Conservation (phyloP, 2,329 filamentous ascomycete species). For the Sporothrix luriei region DNA sequence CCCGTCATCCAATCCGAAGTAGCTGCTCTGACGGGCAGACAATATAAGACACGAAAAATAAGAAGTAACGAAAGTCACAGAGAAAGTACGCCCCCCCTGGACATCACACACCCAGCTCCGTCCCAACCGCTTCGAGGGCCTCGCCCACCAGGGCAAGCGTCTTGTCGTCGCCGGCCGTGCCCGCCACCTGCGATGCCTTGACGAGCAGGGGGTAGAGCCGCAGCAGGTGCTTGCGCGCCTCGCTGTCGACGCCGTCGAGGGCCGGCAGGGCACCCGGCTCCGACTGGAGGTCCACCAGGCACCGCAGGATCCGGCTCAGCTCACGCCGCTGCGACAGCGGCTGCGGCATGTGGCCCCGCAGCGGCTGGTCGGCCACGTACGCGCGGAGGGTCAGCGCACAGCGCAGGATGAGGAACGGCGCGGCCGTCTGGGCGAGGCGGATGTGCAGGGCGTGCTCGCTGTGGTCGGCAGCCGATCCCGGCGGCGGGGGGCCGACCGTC, state of each 20-base stretch:
- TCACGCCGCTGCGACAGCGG: conserved; percentile 80
- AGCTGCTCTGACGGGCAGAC: no score
- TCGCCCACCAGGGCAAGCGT: conserved; percentile 60
- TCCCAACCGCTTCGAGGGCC: conserved; percentile 64
- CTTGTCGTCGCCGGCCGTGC: conserved; percentile 60
- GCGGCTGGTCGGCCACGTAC: conserved; percentile 88
- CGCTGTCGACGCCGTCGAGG: conserved; percentile 55
- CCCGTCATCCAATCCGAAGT: neutral
- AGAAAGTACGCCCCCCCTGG: neutral
- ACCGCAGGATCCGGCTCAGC: conserved; percentile 68
- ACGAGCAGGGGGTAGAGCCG: conserved; percentile 78
- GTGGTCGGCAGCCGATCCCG: conserved; percentile 41
- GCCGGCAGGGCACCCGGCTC: conserved; percentile 70
- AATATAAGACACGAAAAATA: neutral
- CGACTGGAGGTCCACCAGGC: conserved; percentile 67
- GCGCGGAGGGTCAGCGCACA: conserved; percentile 77
- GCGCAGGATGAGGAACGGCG: conserved; percentile 80
- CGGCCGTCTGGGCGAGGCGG: conserved; percentile 71
- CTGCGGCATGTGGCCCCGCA: conserved; percentile 86
- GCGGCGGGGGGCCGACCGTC: conserved; percentile 48
- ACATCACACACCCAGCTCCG: conserved; percentile 51
- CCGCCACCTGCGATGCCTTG: conserved; percentile 62
- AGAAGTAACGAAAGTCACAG: neutral
- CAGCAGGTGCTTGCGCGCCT: conserved; percentile 72
- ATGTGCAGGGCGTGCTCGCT: conserved; percentile 48